Evolutionary conservation across 2,329 filamentous ascomycete species (phyloP).

Genomic region (Diplodia corticola): DNA sequence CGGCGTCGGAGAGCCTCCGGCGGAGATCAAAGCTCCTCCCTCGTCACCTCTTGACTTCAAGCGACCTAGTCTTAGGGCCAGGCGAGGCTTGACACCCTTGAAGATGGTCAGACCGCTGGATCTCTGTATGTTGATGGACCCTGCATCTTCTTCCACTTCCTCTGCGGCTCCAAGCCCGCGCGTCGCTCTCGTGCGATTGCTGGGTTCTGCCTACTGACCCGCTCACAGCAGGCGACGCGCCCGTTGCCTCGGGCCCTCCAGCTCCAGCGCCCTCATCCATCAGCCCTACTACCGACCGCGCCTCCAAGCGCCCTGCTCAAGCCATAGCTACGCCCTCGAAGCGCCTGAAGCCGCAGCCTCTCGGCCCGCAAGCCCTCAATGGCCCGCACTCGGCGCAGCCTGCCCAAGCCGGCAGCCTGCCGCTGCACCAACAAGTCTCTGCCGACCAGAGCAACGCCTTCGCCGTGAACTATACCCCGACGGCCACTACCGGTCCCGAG

Average conservation of each 20-base stretch:
- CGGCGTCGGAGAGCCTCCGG: conserved; percentile 17
- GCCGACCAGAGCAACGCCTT: conserved; percentile 21
- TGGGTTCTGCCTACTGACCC: conserved; percentile 8
- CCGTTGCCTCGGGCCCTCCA: conserved; percentile 5
- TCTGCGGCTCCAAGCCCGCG: not conserved
- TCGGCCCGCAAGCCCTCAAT: conserved; percentile 7
- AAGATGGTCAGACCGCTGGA: conserved; percentile 24
- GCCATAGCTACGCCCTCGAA: conserved; percentile 11
- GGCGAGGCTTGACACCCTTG: conserved; percentile 22
- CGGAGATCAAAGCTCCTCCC: conserved; percentile 22
- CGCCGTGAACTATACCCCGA: conserved; percentile 15
- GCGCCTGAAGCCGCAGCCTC: conserved; percentile 21
- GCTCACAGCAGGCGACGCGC: conserved; percentile 18
- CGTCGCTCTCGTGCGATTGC: conserved; percentile 3
- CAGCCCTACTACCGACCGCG: conserved; percentile 13
- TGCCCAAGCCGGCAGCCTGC: not conserved
- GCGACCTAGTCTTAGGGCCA: conserved; percentile 25
- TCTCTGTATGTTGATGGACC: conserved; percentile 20
- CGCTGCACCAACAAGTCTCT: conserved; percentile 6
- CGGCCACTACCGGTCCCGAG: conserved; percentile 7
- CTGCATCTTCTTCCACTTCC: conserved; percentile 19
- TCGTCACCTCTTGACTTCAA: conserved; percentile 23
- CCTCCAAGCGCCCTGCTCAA: conserved; percentile 19
- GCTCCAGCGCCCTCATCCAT: conserved; percentile 11
- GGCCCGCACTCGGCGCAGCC: not conserved